phyloP scores from a whole-genome alignment of 306 rosid genomes.

The Pyrus betulifolia region DNA sequence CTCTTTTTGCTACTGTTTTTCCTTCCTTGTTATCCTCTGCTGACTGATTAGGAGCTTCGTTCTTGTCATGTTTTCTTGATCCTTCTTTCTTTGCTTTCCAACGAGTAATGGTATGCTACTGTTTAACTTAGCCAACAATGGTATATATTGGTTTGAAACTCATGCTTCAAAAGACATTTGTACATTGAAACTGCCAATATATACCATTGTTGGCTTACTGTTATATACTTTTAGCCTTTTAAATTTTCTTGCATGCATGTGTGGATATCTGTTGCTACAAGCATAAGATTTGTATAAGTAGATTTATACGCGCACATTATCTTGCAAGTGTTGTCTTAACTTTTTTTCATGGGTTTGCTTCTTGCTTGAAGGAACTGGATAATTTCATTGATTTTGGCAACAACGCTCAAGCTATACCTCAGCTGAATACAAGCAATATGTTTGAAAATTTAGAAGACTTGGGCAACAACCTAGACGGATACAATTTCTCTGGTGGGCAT shows the following conservation, averaged over 20 bases:
- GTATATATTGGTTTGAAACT: not conserved
- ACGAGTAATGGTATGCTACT: not conserved
- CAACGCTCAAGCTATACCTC: not conserved
- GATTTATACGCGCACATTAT: not conserved
- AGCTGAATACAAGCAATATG: constrained; percentile 9
- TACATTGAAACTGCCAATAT: not conserved
- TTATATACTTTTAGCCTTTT: not conserved
- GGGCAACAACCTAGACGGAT: not conserved
- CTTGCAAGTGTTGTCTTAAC: not conserved
- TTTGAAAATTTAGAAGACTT: constrained; percentile 25
- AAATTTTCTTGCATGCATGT: not conserved
- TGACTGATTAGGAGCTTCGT: not conserved
- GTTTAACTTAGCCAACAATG: not conserved
- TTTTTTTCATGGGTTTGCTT: constrained; percentile 5
- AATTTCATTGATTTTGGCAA: not conserved
- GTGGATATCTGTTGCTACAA: not conserved
- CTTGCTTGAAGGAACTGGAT: not conserved
- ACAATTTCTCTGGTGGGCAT: not conserved
- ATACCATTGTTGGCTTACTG: not conserved
- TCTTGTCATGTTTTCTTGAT: not conserved
- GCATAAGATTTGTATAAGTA: not conserved
- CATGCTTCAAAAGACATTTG: not conserved
- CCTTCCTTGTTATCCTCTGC: not conserved
- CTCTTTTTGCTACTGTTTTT: not conserved
- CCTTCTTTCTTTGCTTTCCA: not conserved